Evolutionary conservation across 139 green algal genomes (phyloP).

Genomic region (Zygnema cylindricum): DNA sequence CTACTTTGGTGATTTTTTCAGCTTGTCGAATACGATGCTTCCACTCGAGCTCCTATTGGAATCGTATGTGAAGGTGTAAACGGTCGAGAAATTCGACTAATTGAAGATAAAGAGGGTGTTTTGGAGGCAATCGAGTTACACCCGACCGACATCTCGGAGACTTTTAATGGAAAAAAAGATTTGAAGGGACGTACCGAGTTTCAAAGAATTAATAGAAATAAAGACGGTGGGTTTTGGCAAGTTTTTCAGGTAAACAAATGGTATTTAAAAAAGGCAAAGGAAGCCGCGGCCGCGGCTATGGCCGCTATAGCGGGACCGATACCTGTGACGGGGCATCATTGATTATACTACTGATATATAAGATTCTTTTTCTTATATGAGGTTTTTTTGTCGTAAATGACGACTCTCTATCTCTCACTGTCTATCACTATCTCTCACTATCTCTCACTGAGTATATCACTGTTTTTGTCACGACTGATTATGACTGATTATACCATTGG

Average conservation of each 20-base stretch:
- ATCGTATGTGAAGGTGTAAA: constrained; percentile 52
- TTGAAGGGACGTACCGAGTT: constrained; percentile 18
- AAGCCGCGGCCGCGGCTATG: constrained; percentile 8
- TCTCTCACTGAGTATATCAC: no score
- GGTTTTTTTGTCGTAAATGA: no score
- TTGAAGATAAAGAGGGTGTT: background rate
- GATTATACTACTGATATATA: no score
- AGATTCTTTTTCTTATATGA: no score
- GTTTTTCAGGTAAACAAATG: constrained; percentile 50
- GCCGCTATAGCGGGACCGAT: background rate
- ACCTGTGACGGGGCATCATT: background rate
- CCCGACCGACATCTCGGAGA: constrained; percentile 10
- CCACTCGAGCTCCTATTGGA: constrained; percentile 19
- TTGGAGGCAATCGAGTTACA: constrained; percentile 29
- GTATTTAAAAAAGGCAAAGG: background rate
- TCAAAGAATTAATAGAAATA: constrained; percentile 34
- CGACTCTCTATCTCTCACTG: no score
- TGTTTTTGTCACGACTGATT: no score
- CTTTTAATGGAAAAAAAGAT: background rate
- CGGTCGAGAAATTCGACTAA: constrained; percentile 8
- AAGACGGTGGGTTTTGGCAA: constrained; percentile 36
- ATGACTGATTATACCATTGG: no score
- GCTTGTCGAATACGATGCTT: constrained; percentile 45
- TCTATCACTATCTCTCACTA: no score
- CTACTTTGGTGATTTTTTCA: background rate